A percentile compares a stretch with the other conserved stretches of the same genome.
Conservation (phyloP, 73 alveolate species). For the Breviolum minutum region DNA sequence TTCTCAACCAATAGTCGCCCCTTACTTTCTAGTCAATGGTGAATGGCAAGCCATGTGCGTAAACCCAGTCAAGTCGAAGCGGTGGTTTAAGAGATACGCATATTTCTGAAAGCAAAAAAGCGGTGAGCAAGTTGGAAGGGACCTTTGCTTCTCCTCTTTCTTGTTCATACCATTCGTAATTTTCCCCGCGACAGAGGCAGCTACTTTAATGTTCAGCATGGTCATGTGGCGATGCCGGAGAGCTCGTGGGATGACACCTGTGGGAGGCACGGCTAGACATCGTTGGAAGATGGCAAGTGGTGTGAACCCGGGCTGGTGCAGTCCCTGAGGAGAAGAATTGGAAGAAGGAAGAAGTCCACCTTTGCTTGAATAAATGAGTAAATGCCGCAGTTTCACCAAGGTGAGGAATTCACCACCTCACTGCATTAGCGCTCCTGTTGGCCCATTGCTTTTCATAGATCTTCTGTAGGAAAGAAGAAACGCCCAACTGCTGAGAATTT, state of each 20-base stretch:
- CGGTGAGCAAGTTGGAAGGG: too few species aligned
- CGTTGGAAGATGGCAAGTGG: background rate
- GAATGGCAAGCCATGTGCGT: too few species aligned
- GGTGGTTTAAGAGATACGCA: too few species aligned
- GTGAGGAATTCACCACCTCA: slow-evolving; percentile 7
- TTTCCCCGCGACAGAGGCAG: background rate
- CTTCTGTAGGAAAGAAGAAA: too few species aligned
- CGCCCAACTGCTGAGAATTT: too few species aligned
- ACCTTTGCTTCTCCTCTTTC: too few species aligned
- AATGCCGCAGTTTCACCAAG: slow-evolving; percentile 25
- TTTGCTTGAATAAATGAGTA: slow-evolving; percentile 47
- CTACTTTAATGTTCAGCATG: background rate
- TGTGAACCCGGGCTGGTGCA: background rate
- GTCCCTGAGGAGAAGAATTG: background rate
- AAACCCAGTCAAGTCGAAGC: too few species aligned
- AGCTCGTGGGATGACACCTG: background rate
- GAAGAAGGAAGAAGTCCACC: slow-evolving; percentile 32
- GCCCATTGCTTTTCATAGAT: background rate
- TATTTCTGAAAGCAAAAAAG: too few species aligned
- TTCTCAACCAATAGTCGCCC: too few species aligned
- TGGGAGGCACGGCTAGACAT: background rate
- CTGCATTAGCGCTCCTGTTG: background rate
- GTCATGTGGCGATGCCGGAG: slow-evolving; percentile 7
- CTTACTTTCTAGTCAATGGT: too few species aligned
- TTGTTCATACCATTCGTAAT: too few species aligned